Evolutionary conservation across 495 filamentous ascomycete genomes (phyloP), one percentile per base, ranked within the genome.

Genomic region (Xylaria telfairii): DNA sequence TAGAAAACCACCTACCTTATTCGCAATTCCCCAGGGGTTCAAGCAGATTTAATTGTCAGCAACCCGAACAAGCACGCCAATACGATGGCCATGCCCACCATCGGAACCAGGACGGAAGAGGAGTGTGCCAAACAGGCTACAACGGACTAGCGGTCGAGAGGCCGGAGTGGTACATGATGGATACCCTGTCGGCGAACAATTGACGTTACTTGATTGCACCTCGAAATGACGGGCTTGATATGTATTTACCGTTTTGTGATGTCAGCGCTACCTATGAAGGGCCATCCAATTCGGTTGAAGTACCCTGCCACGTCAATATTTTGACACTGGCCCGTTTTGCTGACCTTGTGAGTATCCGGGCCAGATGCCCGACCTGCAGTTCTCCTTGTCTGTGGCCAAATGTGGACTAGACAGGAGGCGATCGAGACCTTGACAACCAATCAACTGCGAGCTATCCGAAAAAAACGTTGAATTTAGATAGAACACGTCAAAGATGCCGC

Each of bases 291-390:
- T 57, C 39, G 28, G 28, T 12, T 49, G 60, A 34, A 63, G 51
- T 49, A 65, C 68, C 49, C 39, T 70, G 68, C 68, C 68, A 70
- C 69, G 69, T 67, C 69, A 71, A 67, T 71, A 59, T 42, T 15
- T 71, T 67, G 54, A 67, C 64, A 62, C 44, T 59, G 53, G 46
- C 63, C 61, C n/a, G 42, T 67, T 71, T 37, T 62, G 53, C 51
- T 51, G 63, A 53, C 69, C 63, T 71, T 42, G 54, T 53, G 63
- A 71, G 64, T 53, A 42, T 59, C 41, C 69, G 46, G 69, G 28
- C 64, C 69, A 67, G 63, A 60, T 67, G 56, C 28, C 63, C 63
- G 63, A 28, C 69, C 63, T 67, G 69, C 63, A 66, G 69, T 71
- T 67, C 69, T 69, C 67, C 67, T 54, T 71, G 63, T n/a, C 30